Evolutionary conservation across 2,329 filamentous ascomycete species (phyloP).

Genomic region (Aspergillus luchuensis): DNA sequence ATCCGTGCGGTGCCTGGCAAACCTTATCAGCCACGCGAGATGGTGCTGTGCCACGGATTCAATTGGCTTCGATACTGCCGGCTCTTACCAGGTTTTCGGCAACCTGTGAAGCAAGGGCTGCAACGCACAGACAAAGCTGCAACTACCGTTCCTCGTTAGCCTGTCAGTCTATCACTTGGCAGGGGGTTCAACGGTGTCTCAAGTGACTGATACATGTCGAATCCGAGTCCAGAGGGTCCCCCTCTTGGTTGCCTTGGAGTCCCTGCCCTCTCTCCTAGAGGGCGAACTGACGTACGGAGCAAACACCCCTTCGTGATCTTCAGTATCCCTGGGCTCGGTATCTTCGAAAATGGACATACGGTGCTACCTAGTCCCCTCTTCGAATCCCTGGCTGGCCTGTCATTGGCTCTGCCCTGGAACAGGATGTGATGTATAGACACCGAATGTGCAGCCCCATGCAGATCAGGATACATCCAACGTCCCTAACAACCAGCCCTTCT

Average conservation of each 20-base stretch:
- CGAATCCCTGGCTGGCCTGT: not conserved
- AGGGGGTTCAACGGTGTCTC: not conserved
- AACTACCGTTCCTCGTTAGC: not conserved
- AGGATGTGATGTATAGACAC: conserved; percentile 1
- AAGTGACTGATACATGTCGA: not conserved
- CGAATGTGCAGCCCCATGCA: not conserved
- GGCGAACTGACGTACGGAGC: not conserved
- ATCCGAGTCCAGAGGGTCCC: not conserved
- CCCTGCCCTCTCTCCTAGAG: not conserved
- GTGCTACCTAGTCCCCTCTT: not conserved
- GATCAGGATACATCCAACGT: not conserved
- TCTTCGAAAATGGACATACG: not conserved
- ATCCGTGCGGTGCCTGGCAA: not conserved
- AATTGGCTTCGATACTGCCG: not conserved
- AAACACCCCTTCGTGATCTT: not conserved
- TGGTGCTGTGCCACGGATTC: not conserved
- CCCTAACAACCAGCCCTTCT: not conserved
- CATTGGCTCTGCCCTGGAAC: not conserved
- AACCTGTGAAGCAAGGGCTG: not conserved
- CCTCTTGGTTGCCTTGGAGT: not conserved
- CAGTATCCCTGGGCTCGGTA: not conserved
- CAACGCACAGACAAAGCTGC: not conserved
- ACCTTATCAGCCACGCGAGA: not conserved
- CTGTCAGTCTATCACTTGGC: not conserved
- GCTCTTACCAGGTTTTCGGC: not conserved